Evolutionary conservation across 352 stramenopile species (phyloP), one percentile per base, ranked within the genome.

Genomic region (Pythium guiyangense): DNA sequence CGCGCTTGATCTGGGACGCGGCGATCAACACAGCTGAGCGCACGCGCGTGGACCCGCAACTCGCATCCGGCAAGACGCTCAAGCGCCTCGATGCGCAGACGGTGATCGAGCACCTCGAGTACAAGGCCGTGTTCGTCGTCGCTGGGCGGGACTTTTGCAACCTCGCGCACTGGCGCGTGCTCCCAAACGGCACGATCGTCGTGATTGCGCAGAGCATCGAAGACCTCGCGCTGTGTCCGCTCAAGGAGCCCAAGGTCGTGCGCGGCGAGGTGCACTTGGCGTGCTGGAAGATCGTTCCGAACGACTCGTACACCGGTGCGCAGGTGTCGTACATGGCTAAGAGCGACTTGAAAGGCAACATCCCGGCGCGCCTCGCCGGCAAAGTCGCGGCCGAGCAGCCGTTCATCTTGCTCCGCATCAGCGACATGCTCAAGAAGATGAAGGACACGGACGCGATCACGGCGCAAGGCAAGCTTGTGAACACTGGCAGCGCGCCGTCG

Each of bases 81-180:
- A 67, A 65, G 29, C 51, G 42, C 9, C 57, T 90, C 40, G 73
- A 92, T 42, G 67, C 66, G 0, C 79, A 92, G 62, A 92, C 81
- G 6, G 67, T 34, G 26, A 76, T 90, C 53, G 79, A 87, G 50
- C 86, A 90, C 48, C 64, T 84, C n/a, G 77, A 88, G 67, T 90
- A 81, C 77, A 92, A 92, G 51, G 74, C 79, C 8, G 79, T 90
- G 43, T 86, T 92, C 48, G 69, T 90, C 18, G 78, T 92, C 22
- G 74, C 79, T 8, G 81, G 81, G 2, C 78, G 81, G 15, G 81
- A 92, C 50, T 92, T 92, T 56, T 80, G 73, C 55, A 90, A 75
- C 26, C 64, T 90, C 18, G 67, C 74, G 17, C 81, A 92, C 64
- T 92, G 78, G 77, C 81, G 81, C 6, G 73, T 87, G 42, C 52